Conservation (phyloP, 495 filamentous ascomycete species). For the Neurospora sp. region DNA sequence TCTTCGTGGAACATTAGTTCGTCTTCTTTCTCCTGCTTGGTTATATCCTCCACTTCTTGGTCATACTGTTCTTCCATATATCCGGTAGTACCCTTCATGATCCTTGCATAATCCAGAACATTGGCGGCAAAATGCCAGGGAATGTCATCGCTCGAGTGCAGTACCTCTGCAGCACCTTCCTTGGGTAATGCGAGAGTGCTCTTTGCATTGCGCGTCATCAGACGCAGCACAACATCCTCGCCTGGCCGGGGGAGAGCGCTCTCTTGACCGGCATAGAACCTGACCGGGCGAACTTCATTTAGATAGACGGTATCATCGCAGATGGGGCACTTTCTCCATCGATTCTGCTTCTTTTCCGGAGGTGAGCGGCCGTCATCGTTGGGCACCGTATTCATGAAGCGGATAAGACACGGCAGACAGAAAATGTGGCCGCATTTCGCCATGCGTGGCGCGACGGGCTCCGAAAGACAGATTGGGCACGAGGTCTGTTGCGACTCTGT, state of each 20-base stretch:
- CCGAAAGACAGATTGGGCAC: constrained; percentile 89
- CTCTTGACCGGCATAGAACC: constrained; percentile 89
- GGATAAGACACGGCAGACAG: constrained; percentile 84
- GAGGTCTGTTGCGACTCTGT: constrained; percentile 76
- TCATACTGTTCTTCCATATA: constrained; percentile 79
- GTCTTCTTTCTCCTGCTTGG: constrained; percentile 72
- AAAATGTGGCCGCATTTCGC: constrained; percentile 97
- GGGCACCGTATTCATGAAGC: constrained; percentile 86
- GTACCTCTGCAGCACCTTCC: constrained; percentile 61
- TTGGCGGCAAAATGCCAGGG: constrained; percentile 94
- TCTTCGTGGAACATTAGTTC: constrained; percentile 91
- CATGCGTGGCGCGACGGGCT: constrained; percentile 90
- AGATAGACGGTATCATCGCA: constrained; percentile 86
- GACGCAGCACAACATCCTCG: constrained; percentile 74
- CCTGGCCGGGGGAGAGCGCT: constrained; percentile 67
- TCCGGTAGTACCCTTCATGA: constrained; percentile 87
- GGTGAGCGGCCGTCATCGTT: constrained; percentile 50
- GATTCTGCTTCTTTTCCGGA: constrained; percentile 47
- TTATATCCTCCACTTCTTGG: constrained; percentile 62
- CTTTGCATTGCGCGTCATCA: constrained; percentile 67
- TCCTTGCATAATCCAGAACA: constrained; percentile 85
- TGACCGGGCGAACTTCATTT: constrained; percentile 78
- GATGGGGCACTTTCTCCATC: constrained; percentile 94
- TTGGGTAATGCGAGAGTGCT: constrained; percentile 80
- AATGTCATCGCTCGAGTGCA: constrained; percentile 58